Base-by-base conservation (phyloP, 768 basidiomycete species). In the Rhodotorula paludigena region DNA sequence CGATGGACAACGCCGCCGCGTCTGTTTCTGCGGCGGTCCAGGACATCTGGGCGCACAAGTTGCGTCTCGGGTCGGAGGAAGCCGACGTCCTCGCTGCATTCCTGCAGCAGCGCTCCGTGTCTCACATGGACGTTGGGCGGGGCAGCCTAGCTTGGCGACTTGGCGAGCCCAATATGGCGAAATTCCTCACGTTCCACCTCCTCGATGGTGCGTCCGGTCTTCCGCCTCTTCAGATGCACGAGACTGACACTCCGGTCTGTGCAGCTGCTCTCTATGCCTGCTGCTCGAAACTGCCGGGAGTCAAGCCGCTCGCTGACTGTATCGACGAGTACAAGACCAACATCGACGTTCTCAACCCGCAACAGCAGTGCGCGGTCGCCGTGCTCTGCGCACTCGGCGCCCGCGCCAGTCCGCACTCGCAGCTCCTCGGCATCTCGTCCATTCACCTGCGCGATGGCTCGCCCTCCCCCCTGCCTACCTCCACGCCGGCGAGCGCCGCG, bases 341-440 rank as follows among this genome's bases (percentile, higher is more conserved):
- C 28, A 23, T 68, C 20, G 47, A 68, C 12, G 30, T 11, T 12
- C 67, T 68, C 33, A 33, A 41, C 4, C 52, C 49, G 16, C 15
- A 52, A 0, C 45, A 54, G 18, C 33, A 63, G 62, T 68, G 61
- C 51, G 51, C 57, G n/a, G 67, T 68, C 33, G 67, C 67, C 28
- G 67, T 68, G 3, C 57, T 68, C 15, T 54, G 57, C 44, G 67
- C 67, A 23, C 58, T 68, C n/a, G 67, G 67, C 18, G 67, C 67
- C 0, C 38, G 67, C 30, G 67, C 67, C 0, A 63, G 57, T 30
- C 67, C 67, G 9, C 67, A 68, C 44, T 68, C 67, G 52, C 62
- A 63, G n/a, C 52, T 68, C 9, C 52, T 68, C 38, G 67, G 67
- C 8, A 39, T 68, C 30, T 38, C n/a, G 1, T 55, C 67, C 5